Conservation (phyloP, 2,329 filamentous ascomycete species). For the Lasiodiplodia sp. region DNA sequence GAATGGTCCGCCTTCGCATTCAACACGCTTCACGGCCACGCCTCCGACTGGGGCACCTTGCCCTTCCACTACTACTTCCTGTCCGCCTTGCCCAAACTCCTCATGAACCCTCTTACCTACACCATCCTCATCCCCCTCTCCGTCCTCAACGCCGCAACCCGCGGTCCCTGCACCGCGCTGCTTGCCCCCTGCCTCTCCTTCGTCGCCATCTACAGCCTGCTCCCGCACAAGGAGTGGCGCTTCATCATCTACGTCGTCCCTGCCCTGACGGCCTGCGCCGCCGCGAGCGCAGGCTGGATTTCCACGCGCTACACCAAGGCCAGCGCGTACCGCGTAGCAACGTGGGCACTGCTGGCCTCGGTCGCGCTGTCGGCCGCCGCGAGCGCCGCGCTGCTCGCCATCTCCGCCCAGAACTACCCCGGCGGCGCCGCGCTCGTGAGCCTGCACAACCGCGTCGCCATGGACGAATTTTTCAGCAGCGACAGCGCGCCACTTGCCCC, state of each 20-base stretch:
- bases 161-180: slow-evolving; percentile 56
- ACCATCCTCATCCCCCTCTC: slow-evolving; percentile 59
- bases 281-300: slow-evolving; percentile 71
- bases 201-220: slow-evolving; percentile 80
- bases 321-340: slow-evolving; percentile 61
- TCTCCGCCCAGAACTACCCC: slow-evolving; percentile 92
- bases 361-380: slow-evolving; percentile 66
- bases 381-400: slow-evolving; percentile 72
- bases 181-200: slow-evolving; percentile 75
- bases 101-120: slow-evolving; percentile 78
- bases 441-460: slow-evolving; percentile 45
- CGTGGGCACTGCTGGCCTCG: slow-evolving; percentile 65
- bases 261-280: slow-evolving; percentile 77
- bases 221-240: slow-evolving; percentile 95
- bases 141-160: slow-evolving; percentile 56
- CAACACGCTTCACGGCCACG: slow-evolving; percentile 85
- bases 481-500: slow-evolving; percentile 32
- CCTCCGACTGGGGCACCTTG: slow-evolving; percentile 85
- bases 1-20: slow-evolving; percentile 89
- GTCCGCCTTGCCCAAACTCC: slow-evolving; percentile 79
- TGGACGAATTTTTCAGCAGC: slow-evolving; percentile 22
- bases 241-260: slow-evolving; percentile 93
- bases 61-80: slow-evolving; percentile 88
- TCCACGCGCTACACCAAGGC: slow-evolving; percentile 72
- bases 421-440: slow-evolving; percentile 77